Evolutionary conservation across 345 rosid genomes (phyloP).

Genomic region (Clausena lansium): DNA sequence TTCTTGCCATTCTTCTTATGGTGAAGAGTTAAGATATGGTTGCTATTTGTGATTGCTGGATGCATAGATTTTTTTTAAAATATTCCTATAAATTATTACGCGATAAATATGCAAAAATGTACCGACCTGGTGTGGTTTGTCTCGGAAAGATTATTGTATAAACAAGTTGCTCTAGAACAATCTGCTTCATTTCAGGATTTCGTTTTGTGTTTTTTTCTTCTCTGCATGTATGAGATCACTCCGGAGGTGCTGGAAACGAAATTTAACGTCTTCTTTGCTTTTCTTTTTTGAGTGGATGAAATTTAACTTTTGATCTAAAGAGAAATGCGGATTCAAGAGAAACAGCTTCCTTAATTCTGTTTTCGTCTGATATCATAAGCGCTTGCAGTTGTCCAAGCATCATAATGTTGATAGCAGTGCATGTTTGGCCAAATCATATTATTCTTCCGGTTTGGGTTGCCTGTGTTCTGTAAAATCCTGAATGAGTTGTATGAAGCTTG

Average conservation of each 20-base stretch:
- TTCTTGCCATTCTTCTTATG: not conserved
- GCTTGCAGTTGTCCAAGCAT: not conserved
- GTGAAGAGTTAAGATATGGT: not conserved
- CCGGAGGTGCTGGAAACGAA: not conserved
- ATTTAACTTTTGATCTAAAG: too few species aligned
- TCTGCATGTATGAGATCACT: not conserved
- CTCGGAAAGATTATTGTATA: not conserved
- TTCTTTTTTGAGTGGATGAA: too few species aligned
- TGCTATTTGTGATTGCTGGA: not conserved
- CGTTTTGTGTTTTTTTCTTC: not conserved
- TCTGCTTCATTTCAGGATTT: not conserved
- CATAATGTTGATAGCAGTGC: not conserved
- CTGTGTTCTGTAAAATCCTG: not conserved
- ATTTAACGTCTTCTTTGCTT: not conserved
- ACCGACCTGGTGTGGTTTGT: not conserved
- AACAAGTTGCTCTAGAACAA: not conserved
- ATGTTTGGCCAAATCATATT: not conserved
- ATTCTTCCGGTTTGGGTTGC: not conserved
- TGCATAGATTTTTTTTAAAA: too few species aligned
- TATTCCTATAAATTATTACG: not conserved
- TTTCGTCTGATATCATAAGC: not conserved
- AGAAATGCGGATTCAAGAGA: not conserved
- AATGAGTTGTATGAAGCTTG: not conserved
- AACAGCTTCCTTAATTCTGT: not conserved
- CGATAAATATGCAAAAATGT: not conserved